A percentile compares a stretch with the other conserved stretches of the same genome.
Evolutionary conservation across 139 green algal species (phyloP).

Genomic region (Chlorella sp.): DNA sequence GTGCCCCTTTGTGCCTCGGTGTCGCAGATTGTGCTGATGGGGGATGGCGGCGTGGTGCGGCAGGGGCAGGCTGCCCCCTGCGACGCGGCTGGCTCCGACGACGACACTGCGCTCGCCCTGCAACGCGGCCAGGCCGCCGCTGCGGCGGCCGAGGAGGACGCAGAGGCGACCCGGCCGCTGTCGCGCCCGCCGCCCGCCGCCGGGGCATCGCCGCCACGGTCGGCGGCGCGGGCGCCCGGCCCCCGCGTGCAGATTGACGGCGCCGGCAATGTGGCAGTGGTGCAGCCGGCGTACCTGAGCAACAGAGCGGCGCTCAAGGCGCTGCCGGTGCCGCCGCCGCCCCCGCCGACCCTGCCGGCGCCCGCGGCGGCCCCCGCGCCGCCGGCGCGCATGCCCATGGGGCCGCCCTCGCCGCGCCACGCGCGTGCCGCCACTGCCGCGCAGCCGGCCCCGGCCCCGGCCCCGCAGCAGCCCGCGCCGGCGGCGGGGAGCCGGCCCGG

Average conservation of each 20-base stretch:
- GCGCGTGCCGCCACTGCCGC: neutral
- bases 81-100: neutral
- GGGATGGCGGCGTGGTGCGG: constrained; percentile 21
- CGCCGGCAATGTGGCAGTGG: constrained; percentile 13
- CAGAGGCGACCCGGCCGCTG: constrained; percentile 23
- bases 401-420: constrained; percentile 17
- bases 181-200: neutral
- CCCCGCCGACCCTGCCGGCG: constrained; percentile 11
- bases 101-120: constrained; percentile 21
- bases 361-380: neutral
- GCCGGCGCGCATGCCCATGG: constrained; percentile 12
- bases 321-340: constrained; percentile 34
- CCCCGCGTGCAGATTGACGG: constrained; percentile 30
- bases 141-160: neutral
- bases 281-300: neutral
- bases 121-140: neutral
- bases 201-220: neutral
- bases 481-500: constrained; percentile 1
- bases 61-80: constrained; percentile 2
- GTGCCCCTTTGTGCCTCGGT: neutral
- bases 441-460: neutral
- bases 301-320: constrained; percentile 2
- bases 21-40: constrained; percentile 22
- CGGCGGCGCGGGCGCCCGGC: neutral
- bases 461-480: constrained; percentile 9